phyloP scores from a whole-genome alignment of 106 monocot genomes.

The Acorus calamus region DNA sequence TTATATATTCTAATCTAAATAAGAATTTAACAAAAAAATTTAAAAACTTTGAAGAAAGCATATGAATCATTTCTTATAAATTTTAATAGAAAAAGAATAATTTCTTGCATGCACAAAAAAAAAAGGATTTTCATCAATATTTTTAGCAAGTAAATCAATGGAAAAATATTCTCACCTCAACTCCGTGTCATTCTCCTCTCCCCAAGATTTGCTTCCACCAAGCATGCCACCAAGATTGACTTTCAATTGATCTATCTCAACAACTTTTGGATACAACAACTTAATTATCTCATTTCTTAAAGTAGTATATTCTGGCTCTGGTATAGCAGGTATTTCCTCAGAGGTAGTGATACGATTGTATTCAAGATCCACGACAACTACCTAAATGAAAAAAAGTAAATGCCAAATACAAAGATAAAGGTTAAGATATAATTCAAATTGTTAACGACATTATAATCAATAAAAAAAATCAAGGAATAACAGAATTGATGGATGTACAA shows the following conservation, averaged over 20 bases:
- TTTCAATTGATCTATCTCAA: constrained; percentile 87
- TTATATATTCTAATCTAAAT: too few species aligned
- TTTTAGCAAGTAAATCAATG: too few species aligned
- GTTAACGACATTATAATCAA: background rate
- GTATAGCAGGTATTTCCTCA: constrained; percentile 89
- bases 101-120: too few species aligned
- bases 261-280: constrained; percentile 74
- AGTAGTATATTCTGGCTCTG: constrained; percentile 66
- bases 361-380: constrained; percentile 96
- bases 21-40: too few species aligned
- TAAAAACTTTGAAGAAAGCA: too few species aligned
- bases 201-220: constrained; percentile 52
- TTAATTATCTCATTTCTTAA: constrained; percentile 66
- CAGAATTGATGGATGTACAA: too few species aligned
- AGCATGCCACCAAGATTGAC: constrained; percentile 42
- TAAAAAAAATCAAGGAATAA: too few species aligned
- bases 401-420: background rate
- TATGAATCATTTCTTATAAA: too few species aligned
- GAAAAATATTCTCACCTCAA: constrained; percentile 48
- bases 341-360: constrained; percentile 70
- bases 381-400: constrained; percentile 38
- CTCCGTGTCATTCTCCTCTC: constrained; percentile 72
- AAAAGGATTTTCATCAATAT: too few species aligned
- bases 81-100: too few species aligned
- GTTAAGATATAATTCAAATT: background rate